Conservation (phyloP, 805 yeast species). For the Cephaloascus fragrans region DNA sequence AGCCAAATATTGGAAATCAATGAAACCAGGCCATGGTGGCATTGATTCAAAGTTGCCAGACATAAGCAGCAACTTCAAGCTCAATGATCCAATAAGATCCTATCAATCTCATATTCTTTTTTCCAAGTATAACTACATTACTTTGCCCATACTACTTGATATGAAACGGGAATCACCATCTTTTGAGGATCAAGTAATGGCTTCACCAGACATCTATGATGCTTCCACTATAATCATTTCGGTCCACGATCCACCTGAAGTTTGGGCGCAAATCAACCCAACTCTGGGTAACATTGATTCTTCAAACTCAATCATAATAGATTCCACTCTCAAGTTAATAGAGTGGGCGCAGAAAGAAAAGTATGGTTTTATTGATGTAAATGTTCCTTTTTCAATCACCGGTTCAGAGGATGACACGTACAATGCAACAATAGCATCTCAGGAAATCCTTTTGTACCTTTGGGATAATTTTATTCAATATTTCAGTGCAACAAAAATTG, state of each 20-base stretch:
- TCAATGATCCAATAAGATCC: constrained; percentile 69
- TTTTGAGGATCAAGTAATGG: constrained; percentile 54
- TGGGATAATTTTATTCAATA: constrained; percentile 90
- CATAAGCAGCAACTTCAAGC: constrained; percentile 34
- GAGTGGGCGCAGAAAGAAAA: constrained; percentile 54
- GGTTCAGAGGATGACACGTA: constrained; percentile 40
- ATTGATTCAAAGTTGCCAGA: constrained; percentile 8
- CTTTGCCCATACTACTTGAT: constrained; percentile 51
- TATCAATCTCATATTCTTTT: constrained; percentile 55
- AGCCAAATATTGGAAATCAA: constrained; percentile 78
- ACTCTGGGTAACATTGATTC: constrained; percentile 70
- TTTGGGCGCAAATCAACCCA: constrained; percentile 84
- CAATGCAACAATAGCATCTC: constrained; percentile 58
- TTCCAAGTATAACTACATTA: constrained; percentile 47
- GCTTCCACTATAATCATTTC: constrained; percentile 57
- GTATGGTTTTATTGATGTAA: constrained; percentile 78
- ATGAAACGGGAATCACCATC: constrained; percentile 34
- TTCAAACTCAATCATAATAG: constrained; percentile 63
- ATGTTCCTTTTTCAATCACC: constrained; percentile 53
- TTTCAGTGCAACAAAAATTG: constrained; percentile 60
- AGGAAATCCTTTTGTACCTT: constrained; percentile 65
- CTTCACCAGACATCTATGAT: constrained; percentile 61
- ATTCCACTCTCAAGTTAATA: constrained; percentile 60
- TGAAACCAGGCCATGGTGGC: constrained; percentile 54
- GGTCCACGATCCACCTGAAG: constrained; percentile 85